Conservation (phyloP, 805 yeast genomes). For the Saitoella complicata region DNA sequence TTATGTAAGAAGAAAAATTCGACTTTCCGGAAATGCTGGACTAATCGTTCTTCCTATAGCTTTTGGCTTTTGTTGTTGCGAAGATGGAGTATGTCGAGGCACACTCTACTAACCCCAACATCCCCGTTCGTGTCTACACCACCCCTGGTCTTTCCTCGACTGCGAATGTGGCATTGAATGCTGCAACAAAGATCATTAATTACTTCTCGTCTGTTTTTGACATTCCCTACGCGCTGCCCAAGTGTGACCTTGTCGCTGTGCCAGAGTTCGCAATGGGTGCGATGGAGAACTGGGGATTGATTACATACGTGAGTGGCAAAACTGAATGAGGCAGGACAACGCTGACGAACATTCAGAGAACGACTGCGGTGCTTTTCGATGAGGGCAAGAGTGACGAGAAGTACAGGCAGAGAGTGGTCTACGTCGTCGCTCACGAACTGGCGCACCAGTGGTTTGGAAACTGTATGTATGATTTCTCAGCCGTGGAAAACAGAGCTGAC, state of each 20-base stretch:
- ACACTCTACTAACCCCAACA: slow-evolving; percentile 20
- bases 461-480: slow-evolving; percentile 10
- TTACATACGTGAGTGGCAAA: background rate
- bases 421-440: slow-evolving; percentile 75
- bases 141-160: slow-evolving; percentile 61
- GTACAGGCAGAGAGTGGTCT: slow-evolving; percentile 61
- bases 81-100: slow-evolving; percentile 61
- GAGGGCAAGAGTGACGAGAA: slow-evolving; percentile 44
- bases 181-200: slow-evolving; percentile 57
- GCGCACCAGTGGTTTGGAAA: slow-evolving; percentile 91
- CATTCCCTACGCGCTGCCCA: slow-evolving; percentile 63
- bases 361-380: slow-evolving; percentile 40
- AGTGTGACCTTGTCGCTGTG: slow-evolving; percentile 66
- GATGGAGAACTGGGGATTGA: slow-evolving; percentile 55
- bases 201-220: slow-evolving; percentile 52
- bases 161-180: slow-evolving; percentile 57
- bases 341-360: too few species aligned
- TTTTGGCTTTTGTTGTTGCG: slow-evolving; percentile 71
- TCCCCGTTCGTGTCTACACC: slow-evolving; percentile 68
- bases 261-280: slow-evolving; percentile 80
- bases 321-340: too few species aligned
- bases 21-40: too few species aligned
- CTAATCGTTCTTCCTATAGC: slow-evolving; percentile 7
- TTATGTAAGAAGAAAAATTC: slow-evolving; percentile 22
- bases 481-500: too few species aligned